phyloP scores from a whole-genome alignment of 2,329 filamentous ascomycete genomes.

The Ampelomyces quisqualis region DNA sequence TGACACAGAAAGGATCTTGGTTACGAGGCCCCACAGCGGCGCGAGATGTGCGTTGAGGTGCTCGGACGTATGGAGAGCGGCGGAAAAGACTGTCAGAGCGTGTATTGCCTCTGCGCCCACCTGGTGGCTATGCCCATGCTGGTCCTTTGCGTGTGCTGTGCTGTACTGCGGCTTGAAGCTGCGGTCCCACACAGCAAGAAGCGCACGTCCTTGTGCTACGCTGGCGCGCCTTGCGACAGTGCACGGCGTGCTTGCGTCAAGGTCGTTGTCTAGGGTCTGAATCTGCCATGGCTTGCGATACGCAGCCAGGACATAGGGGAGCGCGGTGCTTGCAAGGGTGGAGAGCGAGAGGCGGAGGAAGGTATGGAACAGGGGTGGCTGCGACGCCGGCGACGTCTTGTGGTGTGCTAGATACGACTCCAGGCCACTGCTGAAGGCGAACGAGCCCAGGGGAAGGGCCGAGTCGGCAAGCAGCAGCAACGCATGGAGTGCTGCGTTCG shows the following conservation, averaged over 20 bases:
- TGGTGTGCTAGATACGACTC: slow-evolving; percentile 79
- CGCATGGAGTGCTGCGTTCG: slow-evolving; percentile 56
- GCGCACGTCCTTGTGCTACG: slow-evolving; percentile 71
- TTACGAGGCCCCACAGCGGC: slow-evolving; percentile 69
- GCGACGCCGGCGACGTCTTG: slow-evolving; percentile 38
- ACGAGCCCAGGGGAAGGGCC: slow-evolving; percentile 78
- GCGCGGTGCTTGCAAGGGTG: slow-evolving; percentile 68
- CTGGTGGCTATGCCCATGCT: not conserved
- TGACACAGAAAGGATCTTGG: slow-evolving; percentile 60
- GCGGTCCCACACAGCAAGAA: slow-evolving; percentile 75
- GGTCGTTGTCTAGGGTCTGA: slow-evolving; percentile 66
- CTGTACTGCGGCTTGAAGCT: slow-evolving; percentile 54
- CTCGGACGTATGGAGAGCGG: slow-evolving; percentile 29
- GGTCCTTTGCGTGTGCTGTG: not conserved
- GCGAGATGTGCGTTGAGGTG: slow-evolving; percentile 61
- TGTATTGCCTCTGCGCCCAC: slow-evolving; percentile 16
- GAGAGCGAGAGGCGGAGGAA: slow-evolving; percentile 72
- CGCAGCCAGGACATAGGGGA: slow-evolving; percentile 73
- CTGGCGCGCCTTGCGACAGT: slow-evolving; percentile 76
- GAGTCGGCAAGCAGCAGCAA: slow-evolving; percentile 79
- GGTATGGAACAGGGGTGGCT: slow-evolving; percentile 54
- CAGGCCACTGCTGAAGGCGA: slow-evolving; percentile 79
- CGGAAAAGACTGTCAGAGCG: slow-evolving; percentile 33
- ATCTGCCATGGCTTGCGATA: slow-evolving; percentile 58
- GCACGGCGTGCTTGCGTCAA: slow-evolving; percentile 75